These are phyloP conservation scores for Trichoderma pleuroti DNA, from an alignment of 2,329 filamentous ascomycete genomes.

Conservation along the genomic window DNA sequence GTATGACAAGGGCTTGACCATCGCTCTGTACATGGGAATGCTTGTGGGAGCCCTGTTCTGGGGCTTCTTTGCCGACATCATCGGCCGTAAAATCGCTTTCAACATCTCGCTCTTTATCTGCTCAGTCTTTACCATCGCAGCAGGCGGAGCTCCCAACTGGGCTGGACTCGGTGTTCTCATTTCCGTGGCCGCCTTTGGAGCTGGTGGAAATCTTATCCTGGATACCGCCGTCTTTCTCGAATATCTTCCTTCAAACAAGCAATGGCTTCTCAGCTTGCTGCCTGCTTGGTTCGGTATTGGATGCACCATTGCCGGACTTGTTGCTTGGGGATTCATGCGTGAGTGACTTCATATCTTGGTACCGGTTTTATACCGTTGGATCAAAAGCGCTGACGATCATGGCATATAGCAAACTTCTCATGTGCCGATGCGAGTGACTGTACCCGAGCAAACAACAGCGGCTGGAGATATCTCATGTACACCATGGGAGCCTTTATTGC, in stretches of 20 bases:
- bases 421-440: conserved; percentile 39
- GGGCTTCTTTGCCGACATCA: conserved; percentile 61
- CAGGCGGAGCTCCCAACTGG: conserved; percentile 62
- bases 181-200: conserved; percentile 58
- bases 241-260: conserved; percentile 48
- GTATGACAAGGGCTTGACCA: conserved; percentile 51
- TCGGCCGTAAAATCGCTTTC: conserved; percentile 62
- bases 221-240: conserved; percentile 54
- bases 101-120: conserved; percentile 60
- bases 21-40: conserved; percentile 51
- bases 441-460: conserved; percentile 43
- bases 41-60: conserved; percentile 57
- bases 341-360: background rate
- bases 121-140: conserved; percentile 57
- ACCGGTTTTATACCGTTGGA: background rate
- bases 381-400: background rate
- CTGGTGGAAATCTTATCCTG: conserved; percentile 62
- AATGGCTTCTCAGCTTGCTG: conserved; percentile 62
- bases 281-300: conserved; percentile 52
- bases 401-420: background rate
- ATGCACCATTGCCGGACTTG: conserved; percentile 45
- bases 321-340: conserved; percentile 48
- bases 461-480: conserved; percentile 50
- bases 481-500: conserved; percentile 46
- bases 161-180: conserved; percentile 58